Conservation (phyloP, 139 green algal genomes). For the Deuterostichococcus epilithicus region DNA sequence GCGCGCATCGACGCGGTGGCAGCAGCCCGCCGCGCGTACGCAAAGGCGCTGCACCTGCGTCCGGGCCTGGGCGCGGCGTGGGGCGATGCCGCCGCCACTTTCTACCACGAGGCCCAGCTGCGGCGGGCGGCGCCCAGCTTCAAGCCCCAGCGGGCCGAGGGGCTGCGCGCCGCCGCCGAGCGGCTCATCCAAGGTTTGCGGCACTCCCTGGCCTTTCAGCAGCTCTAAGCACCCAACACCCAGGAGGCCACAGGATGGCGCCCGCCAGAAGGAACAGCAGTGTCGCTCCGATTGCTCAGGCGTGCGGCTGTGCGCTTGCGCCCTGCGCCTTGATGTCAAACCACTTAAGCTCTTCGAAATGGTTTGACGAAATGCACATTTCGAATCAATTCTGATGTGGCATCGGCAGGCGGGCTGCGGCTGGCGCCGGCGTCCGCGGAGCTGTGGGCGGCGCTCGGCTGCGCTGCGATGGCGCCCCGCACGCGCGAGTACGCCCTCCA, state of each 20-base stretch:
- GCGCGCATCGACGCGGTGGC: constrained; percentile 30
- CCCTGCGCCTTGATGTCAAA: no score
- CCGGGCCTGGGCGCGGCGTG: constrained; percentile 39
- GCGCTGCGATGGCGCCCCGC: not conserved
- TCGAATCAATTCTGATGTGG: no score
- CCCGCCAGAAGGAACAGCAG: no score
- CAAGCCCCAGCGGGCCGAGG: not conserved
- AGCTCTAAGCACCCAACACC: no score
- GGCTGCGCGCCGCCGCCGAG: constrained; percentile 13
- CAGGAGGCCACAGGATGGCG: no score
- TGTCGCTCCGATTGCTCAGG: no score
- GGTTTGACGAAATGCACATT: no score
- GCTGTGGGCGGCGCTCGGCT: constrained; percentile 57
- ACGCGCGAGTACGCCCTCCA: constrained; percentile 59
- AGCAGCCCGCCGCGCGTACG: constrained; percentile 42
- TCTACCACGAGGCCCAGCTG: constrained; percentile 46
- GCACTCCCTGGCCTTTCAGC: no score
- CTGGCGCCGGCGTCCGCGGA: constrained; percentile 40
- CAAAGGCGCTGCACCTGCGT: constrained; percentile 54
- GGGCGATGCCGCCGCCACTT: constrained; percentile 43
- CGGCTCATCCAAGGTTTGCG: constrained; percentile 17
- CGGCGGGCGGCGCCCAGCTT: constrained; percentile 23
- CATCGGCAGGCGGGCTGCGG: constrained; percentile 40
- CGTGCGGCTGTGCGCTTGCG: no score
- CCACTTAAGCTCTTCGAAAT: no score